Evolutionary conservation across 1,284 basidiomycete species (phyloP).

Genomic region (Cutaneotrichosporon cyanovorans): DNA sequence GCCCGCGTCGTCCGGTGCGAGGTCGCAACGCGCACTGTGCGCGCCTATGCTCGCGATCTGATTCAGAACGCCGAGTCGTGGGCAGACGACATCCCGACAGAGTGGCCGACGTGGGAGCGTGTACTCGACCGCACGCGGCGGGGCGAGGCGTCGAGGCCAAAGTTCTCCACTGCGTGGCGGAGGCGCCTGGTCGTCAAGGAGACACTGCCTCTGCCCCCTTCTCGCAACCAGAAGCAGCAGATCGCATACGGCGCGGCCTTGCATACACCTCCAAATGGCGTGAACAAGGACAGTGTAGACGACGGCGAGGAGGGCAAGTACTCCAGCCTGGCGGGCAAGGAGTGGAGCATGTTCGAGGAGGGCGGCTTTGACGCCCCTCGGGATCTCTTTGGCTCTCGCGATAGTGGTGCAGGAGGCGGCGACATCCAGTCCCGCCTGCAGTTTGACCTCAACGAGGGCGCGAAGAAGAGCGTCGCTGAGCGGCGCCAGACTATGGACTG

Average conservation of each 20-base stretch:
- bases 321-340: conserved; percentile 68
- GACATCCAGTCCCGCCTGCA: conserved; percentile 57
- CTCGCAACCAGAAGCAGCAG: background rate
- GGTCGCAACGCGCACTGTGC: conserved; percentile 65
- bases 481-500: conserved; percentile 74
- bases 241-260: conserved; percentile 10
- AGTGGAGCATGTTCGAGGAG: conserved; percentile 79
- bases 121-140: conserved; percentile 24
- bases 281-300: conserved; percentile 12
- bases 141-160: conserved; percentile 28
- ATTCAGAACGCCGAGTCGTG: conserved; percentile 65
- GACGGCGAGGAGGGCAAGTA: conserved; percentile 58
- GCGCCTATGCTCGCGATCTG: conserved; percentile 72
- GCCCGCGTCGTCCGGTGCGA: conserved; percentile 64
- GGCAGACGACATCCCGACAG: conserved; percentile 48
- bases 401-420: background rate
- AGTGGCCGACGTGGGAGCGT: conserved; percentile 37
- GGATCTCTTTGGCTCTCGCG: background rate
- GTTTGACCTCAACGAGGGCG: conserved; percentile 77
- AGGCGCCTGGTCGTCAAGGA: conserved; percentile 35
- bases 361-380: conserved; percentile 58
- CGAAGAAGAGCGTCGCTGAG: conserved; percentile 57
- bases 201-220: conserved; percentile 22
- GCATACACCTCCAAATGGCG: background rate
- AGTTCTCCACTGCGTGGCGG: conserved; percentile 30